Conservation (phyloP, 805 yeast species). For the Wickerhamiella nectarea region DNA sequence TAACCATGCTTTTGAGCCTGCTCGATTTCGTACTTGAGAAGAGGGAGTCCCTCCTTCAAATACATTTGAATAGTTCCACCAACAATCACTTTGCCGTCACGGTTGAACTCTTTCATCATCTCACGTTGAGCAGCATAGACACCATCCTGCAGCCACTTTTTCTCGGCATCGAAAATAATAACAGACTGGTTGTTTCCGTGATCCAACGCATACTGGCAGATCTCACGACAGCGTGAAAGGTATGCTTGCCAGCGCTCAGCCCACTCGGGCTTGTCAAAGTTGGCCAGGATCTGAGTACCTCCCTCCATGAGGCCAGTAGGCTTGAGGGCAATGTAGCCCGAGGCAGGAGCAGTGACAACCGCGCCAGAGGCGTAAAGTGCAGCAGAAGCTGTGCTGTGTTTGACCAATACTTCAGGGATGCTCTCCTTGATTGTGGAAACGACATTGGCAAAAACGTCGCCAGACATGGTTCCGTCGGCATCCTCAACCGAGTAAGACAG, state of each 20-base stretch:
- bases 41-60: slow-evolving; percentile 51
- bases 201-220: slow-evolving; percentile 40
- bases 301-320: slow-evolving; percentile 78
- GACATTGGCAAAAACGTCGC: slow-evolving; percentile 32
- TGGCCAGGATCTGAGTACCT: slow-evolving; percentile 58
- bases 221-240: slow-evolving; percentile 49
- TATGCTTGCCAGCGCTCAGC: slow-evolving; percentile 41
- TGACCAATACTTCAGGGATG: slow-evolving; percentile 49
- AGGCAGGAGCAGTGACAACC: slow-evolving; percentile 57
- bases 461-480: slow-evolving; percentile 47
- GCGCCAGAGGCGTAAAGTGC: slow-evolving; percentile 18
- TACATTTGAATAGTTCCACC: slow-evolving; percentile 93
- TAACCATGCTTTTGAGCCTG: slow-evolving; percentile 49
- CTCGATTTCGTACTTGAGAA: slow-evolving; percentile 48
- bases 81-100: slow-evolving; percentile 42
- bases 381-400: slow-evolving; percentile 35
- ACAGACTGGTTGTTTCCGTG: slow-evolving; percentile 40
- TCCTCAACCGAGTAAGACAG: slow-evolving; percentile 88
- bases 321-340: slow-evolving; percentile 85
- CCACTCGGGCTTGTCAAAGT: slow-evolving; percentile 43
- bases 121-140: slow-evolving; percentile 82
- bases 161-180: slow-evolving; percentile 74
- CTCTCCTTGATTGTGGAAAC: slow-evolving; percentile 37
- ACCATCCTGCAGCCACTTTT: slow-evolving; percentile 74
- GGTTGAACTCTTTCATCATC: slow-evolving; percentile 61